Conservation (phyloP, 2,329 filamentous ascomycete genomes). For the Beauveria bassiana region DNA sequence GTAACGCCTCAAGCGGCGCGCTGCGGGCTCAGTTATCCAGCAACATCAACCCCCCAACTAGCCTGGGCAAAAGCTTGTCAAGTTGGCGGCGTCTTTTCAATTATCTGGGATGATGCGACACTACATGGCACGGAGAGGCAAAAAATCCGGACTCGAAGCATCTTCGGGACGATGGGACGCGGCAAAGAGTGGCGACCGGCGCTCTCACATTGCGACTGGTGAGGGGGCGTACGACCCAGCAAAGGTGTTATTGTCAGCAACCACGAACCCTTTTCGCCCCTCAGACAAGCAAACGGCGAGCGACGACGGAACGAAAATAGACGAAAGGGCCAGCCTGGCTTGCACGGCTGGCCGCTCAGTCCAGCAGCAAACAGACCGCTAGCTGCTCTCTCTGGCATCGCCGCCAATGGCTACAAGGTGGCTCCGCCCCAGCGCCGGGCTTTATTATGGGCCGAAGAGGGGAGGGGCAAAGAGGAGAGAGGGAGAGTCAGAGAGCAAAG, state of each 20-base stretch:
- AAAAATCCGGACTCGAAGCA: too few species aligned
- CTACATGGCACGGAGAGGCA: too few species aligned
- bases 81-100: not conserved
- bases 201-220: not conserved
- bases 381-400: not conserved
- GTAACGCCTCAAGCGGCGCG: not conserved
- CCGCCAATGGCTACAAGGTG: not conserved
- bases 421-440: not conserved
- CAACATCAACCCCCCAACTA: not conserved
- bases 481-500: not conserved
- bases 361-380: not conserved
- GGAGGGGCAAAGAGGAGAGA: not conserved
- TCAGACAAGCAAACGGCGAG: not conserved
- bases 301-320: not conserved
- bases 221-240: not conserved
- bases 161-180: too few species aligned
- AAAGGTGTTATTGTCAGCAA: conserved; percentile 5
- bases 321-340: not conserved
- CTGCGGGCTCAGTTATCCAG: not conserved
- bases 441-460: not conserved
- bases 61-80: not conserved
- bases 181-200: not conserved
- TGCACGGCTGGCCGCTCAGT: not conserved
- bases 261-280: not conserved
- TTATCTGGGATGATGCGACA: not conserved